Base-by-base conservation (phyloP, 768 basidiomycete species). In the Hygrocybe coccinea region DNA sequence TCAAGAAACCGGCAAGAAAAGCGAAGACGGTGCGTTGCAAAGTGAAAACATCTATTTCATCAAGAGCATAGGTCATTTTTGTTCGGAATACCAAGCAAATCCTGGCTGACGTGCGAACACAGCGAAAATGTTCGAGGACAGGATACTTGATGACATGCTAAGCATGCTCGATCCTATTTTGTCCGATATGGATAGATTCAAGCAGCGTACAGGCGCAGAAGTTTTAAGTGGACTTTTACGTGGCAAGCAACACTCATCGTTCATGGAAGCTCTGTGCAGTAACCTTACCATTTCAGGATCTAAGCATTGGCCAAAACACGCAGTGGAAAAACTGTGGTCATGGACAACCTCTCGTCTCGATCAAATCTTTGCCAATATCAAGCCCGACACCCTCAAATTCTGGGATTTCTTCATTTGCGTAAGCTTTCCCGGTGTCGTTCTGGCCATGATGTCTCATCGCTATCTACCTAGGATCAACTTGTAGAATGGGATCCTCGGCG, bases 401-500 rank as follows among this genome's bases (percentile, higher is more conserved):
- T 93, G 90, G 88, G 86, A 87, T 61, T 76, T 71, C 19, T 73
- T 85, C 25, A 77, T 90, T 64, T 77, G 76, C 59, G 84, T 85
- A 56, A 59, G 77, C 63, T 29, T 3, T 54, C 45, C 14, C 33
- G 24, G 52, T 39, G 22, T 24, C 5, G 17, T 12, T 6, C 33
- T 65, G 34, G 34, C 43, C 29, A 8, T 0, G 59, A 29, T 60
- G 24, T 54, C 60, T 15, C 29, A 21, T 36, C 14, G 4, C 17
- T 38, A 19, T 54, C n/a, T 53, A 19, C 50, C 24, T 63, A 83
- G 82, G 70, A 74, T 60, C 74, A 78, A 62, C 67, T 95, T 24
- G 74, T 75, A 55, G 80, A 85, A 54, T 80, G 87, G 22, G 93
- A 97, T 71, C 91, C 90, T 38, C 85, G 93, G 21, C 81, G 93